Evolutionary conservation across 2,329 filamentous ascomycete species (phyloP).

Genomic region (Fusarium vanettenii): DNA sequence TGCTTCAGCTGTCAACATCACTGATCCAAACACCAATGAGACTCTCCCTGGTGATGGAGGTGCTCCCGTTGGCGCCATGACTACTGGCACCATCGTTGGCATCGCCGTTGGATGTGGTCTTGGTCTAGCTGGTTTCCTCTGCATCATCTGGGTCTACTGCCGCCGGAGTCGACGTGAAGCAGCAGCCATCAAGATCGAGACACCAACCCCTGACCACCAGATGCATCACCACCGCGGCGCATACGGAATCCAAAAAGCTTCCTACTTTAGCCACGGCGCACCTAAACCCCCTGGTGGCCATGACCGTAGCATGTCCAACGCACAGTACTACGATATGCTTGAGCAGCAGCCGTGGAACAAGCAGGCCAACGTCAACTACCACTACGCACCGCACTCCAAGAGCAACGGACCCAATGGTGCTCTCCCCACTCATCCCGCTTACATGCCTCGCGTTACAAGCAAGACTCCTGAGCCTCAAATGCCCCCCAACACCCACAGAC

Average conservation of each 20-base stretch:
- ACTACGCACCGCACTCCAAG: slow-evolving; percentile 23
- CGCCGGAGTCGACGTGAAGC: slow-evolving; percentile 42
- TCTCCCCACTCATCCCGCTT: slow-evolving; percentile 26
- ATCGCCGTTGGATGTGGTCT: slow-evolving; percentile 61
- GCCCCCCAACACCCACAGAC: not conserved
- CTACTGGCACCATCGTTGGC: slow-evolving; percentile 63
- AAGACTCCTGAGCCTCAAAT: not conserved
- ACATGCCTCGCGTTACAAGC: slow-evolving; percentile 24
- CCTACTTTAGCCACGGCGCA: not conserved
- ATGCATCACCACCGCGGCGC: slow-evolving; percentile 8
- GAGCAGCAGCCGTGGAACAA: not conserved
- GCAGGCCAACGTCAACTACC: slow-evolving; percentile 12
- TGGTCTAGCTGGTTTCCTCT: slow-evolving; percentile 54
- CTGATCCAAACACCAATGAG: slow-evolving; percentile 45
- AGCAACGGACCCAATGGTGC: slow-evolving; percentile 12
- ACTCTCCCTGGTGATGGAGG: slow-evolving; percentile 41
- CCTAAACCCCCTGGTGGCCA: not conserved
- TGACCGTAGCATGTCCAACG: not conserved
- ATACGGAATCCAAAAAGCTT: slow-evolving; percentile 27
- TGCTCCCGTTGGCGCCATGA: slow-evolving; percentile 48
- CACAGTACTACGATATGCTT: not conserved
- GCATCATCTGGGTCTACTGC: slow-evolving; percentile 62
- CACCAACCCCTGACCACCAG: slow-evolving; percentile 10
- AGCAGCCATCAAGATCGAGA: slow-evolving; percentile 25
- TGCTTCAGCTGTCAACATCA: slow-evolving; percentile 52